Base-by-base conservation (phyloP, 2,329 filamentous ascomycete genomes). In the Penicillium sp. region DNA sequence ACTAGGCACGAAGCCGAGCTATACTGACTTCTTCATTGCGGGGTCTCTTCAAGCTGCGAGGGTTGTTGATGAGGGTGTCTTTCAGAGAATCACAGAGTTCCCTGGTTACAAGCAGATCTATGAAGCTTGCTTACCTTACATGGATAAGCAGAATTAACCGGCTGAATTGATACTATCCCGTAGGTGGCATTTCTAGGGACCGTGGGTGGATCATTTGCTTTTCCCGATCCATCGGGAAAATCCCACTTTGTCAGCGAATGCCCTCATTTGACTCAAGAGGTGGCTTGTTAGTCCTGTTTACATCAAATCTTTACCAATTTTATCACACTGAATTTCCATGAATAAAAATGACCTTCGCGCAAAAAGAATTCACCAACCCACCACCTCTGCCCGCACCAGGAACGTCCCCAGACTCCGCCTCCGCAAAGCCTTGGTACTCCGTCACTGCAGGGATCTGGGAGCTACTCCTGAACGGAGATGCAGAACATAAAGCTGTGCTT, bases 1-100 rank as follows among this genome's bases (percentile, higher is more conserved):
- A 49, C 57, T 75, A 44, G 73, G 74, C 9, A 59, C 57, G 1
- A n/a, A 38, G 42, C 71, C 72, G 24, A 74, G 65, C 49, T 63
- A 61, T 29, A 69, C 69, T 15, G 74, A 75, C 50, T 76, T 76
- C 55, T 74, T 74, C 34, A 65, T 76, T 55, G 69, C 70, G 9
- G 73, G 72, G 5, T 54, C 59, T 2, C 52, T 76, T 5, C 69
- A 73, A 61, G 61, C 52, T 53, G 65, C 66, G 34, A 70, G 65
- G 43, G 47, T 66, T 51, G 53, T 72, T 6, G 63, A 70, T 55
- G 69, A 71, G 43, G 57, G 46, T 3, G 58, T 67, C 4, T 70
- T 69, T 28, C 54, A 64, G 57, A 66, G 64, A 36, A 46, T 65
- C 34, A 28, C 59, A 2, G 54, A 56, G 36, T 67, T 65, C 42